Evolutionary conservation across 2,329 filamentous ascomycete genomes (phyloP), one percentile per base, ranked within the genome.

Genomic region (Pseudofabraea citricarpa): DNA sequence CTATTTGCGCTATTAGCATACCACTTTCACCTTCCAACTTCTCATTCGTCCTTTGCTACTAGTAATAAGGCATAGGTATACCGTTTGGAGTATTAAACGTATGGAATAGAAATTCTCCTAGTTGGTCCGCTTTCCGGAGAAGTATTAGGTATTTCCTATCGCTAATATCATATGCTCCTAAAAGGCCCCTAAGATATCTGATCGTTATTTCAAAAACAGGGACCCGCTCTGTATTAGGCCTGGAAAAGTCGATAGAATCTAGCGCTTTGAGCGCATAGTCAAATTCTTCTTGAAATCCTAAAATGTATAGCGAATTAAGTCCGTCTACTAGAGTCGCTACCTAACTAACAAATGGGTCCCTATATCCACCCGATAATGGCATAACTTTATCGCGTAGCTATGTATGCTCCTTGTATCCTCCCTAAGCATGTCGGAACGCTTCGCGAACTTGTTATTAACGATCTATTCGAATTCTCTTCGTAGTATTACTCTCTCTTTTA

Each of bases 291-390:
- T 76, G 77, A 62, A 94, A 59, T 22, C 77, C 85, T 75, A 90
- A 88, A 52, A 94, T 89, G 83, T 85, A 91, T 3, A 94, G 71
- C 0, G 87, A 89, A 58, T 94, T 89, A 41, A 90, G 67, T 1
- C 79, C 72, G 66, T 95, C 89, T 5, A 95, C 85, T 47, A 95
- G 60, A 0, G 89, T 93, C 8, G 88, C 89, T 18, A 85, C 86
- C 89, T 89, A 95, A 32, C 85, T 87, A 58, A 87, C 90, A 64
- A 95, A 96, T 0, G 87, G 86, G 58, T 96, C 85, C 19, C 78
- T 78, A 49, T 69, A 77, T 7, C 66, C 68, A 43, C 81, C 81
- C 16, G 78, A 77, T 12, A 90, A 68, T 3, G 91, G 91, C 40
- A 67, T 74, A 10, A 96, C 67, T 66, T 96, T 90, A 60, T 97